Percentiles rank a stretch among this genome's conserved stretches.
phyloP scores from a whole-genome alignment of 495 filamentous ascomycete species.

The Podospora pseudocomata region DNA sequence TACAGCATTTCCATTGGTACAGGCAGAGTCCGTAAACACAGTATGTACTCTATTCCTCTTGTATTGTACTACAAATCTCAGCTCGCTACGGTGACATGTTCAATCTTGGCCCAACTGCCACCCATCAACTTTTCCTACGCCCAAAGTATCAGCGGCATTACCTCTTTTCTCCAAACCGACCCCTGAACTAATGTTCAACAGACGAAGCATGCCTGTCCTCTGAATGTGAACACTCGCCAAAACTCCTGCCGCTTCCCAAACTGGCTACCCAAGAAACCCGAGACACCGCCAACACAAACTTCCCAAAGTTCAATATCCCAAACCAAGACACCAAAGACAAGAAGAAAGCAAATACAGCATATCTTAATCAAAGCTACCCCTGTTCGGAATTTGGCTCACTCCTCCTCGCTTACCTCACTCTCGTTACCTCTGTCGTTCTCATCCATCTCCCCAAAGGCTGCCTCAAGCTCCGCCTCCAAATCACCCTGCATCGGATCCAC shows the following conservation, averaged over 20 bases:
- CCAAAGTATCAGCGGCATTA: not conserved
- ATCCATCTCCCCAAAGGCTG: conserved; percentile 30
- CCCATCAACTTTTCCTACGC: not conserved
- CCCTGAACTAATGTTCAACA: not conserved
- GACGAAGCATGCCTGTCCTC: not conserved
- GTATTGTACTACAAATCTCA: not conserved
- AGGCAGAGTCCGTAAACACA: not conserved
- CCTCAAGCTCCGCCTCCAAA: conserved; percentile 31
- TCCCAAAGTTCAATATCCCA: not conserved
- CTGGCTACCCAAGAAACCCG: not conserved
- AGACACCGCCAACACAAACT: not conserved
- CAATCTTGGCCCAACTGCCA: not conserved
- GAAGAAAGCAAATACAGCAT: not conserved
- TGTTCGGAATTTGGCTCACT: conserved; percentile 12
- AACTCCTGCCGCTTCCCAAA: not conserved
- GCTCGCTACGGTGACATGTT: not conserved
- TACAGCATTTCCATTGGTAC: not conserved
- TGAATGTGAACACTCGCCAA: not conserved
- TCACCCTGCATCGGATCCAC: conserved; percentile 26
- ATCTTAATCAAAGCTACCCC: not conserved
- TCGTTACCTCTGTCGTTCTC: conserved; percentile 25
- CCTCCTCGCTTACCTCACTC: conserved; percentile 35
- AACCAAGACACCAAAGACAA: not conserved
- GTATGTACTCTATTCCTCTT: not conserved
- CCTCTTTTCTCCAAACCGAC: not conserved